Percentiles rank a stretch among this genome's conserved stretches.
Conservation (phyloP, 2,329 filamentous ascomycete species). For the Fusarium sp. region DNA sequence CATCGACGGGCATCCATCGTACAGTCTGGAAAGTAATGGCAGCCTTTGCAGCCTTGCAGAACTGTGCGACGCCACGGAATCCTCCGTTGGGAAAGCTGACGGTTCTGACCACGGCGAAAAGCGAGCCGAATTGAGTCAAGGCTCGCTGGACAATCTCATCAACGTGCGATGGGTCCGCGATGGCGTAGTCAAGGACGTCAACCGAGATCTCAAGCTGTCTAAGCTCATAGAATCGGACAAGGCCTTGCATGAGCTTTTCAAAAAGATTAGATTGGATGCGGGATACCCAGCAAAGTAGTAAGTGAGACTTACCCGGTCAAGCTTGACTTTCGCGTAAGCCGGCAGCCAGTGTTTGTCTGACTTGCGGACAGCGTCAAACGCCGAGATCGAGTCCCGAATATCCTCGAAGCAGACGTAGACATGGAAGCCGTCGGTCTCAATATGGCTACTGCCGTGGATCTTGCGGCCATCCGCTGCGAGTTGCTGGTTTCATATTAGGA, state of each 20-base stretch:
- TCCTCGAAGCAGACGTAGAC: constrained; percentile 70
- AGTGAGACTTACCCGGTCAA: constrained; percentile 22
- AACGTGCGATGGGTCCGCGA: constrained; percentile 50
- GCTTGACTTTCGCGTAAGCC: constrained; percentile 38
- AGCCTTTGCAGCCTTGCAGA: constrained; percentile 61
- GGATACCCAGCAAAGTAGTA: neutral
- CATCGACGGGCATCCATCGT: constrained; percentile 42
- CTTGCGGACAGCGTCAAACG: constrained; percentile 59
- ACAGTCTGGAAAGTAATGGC: constrained; percentile 55
- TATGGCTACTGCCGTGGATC: constrained; percentile 54
- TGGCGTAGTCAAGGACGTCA: constrained; percentile 27
- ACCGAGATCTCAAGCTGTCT: constrained; percentile 50
- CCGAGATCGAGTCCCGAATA: constrained; percentile 67
- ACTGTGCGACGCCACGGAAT: constrained; percentile 64
- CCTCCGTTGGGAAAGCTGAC: constrained; percentile 56
- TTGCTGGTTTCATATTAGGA: constrained; percentile 51
- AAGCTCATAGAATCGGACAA: constrained; percentile 25
- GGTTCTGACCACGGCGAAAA: constrained; percentile 64
- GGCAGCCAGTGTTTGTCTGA: constrained; percentile 59
- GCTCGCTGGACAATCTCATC: constrained; percentile 50
- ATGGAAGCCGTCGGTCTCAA: constrained; percentile 53
- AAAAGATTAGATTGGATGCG: neutral
- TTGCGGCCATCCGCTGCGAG: constrained; percentile 50
- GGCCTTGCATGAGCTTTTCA: constrained; percentile 4
- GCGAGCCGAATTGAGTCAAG: constrained; percentile 60